Conservation (phyloP, 495 filamentous ascomycete genomes). For the Geopyxis carbonaria region DNA sequence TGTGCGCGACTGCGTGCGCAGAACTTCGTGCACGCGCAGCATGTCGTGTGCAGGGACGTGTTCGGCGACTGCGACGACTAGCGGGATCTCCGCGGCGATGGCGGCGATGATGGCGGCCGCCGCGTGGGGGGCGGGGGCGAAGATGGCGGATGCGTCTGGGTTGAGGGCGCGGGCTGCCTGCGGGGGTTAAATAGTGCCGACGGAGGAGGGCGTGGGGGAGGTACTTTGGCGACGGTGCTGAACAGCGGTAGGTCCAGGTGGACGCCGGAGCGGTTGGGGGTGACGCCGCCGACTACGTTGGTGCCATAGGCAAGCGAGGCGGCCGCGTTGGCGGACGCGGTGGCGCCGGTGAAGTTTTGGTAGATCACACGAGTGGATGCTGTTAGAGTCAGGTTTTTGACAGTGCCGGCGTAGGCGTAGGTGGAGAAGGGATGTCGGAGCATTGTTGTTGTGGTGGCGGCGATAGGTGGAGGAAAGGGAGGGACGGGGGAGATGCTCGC, state of each 20-base stretch:
- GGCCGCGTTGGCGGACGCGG: slow-evolving; percentile 68
- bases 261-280: slow-evolving; percentile 55
- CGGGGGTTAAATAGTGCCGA: slow-evolving; percentile 5
- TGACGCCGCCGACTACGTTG: slow-evolving; percentile 68
- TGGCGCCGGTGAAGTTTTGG: slow-evolving; percentile 67
- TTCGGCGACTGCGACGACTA: slow-evolving; percentile 80
- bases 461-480: no score
- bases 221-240: slow-evolving; percentile 48
- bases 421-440: no score
- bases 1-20: slow-evolving; percentile 63
- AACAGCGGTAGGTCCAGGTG: slow-evolving; percentile 70
- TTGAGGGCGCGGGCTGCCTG: slow-evolving; percentile 59
- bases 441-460: no score
- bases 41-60: slow-evolving; percentile 83
- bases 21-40: slow-evolving; percentile 56
- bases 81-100: slow-evolving; percentile 70
- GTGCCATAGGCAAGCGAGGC: slow-evolving; percentile 76
- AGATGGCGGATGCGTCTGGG: slow-evolving; percentile 74
- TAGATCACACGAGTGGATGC: slow-evolving; percentile 66
- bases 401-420: slow-evolving; percentile 40
- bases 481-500: no score
- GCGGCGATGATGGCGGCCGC: slow-evolving; percentile 70
- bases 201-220: slow-evolving; percentile 10
- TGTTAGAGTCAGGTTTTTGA: slow-evolving; percentile 61
- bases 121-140: slow-evolving; percentile 66